Evolutionary conservation across 2,329 filamentous ascomycete species (phyloP).

Genomic region (Calonectria fujianensis): DNA sequence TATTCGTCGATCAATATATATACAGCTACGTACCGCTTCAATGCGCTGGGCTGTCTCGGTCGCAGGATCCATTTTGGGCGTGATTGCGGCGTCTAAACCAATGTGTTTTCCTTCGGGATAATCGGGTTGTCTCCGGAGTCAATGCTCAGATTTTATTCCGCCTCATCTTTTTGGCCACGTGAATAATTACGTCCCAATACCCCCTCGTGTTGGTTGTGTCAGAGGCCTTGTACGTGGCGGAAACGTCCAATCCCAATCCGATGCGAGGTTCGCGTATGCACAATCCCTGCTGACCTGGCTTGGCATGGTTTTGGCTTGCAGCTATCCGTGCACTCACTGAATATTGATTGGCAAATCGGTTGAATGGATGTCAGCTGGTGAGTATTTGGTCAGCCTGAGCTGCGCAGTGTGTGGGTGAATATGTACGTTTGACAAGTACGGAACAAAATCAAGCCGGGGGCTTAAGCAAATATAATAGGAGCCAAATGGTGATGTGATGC

Average conservation of each 20-base stretch:
- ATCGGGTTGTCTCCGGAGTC: not conserved
- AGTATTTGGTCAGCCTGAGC: not conserved
- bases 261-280: constrained; percentile 29
- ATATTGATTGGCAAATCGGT: not conserved
- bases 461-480: no score
- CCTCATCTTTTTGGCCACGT: not conserved
- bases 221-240: not conserved
- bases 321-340: not conserved
- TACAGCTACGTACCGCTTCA: constrained; percentile 18
- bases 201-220: not conserved
- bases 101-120: not conserved
- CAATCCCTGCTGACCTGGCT: constrained; percentile 19
- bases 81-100: not conserved
- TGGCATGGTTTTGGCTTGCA: not conserved
- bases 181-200: constrained; percentile 9
- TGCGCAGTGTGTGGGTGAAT: no score
- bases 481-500: no score
- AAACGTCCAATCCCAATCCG: constrained; percentile 10
- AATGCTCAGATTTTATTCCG: not conserved
- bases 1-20: no score
- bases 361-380: not conserved
- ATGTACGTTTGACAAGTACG: no score
- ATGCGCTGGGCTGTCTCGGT: constrained; percentile 19
- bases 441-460: no score
- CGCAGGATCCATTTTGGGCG: constrained; percentile 9